Percentiles rank a stretch among this genome's conserved stretches.
These are phyloP conservation scores for Phlegmacium glaucopus DNA, from an alignment of 768 basidiomycete species.

Conservation along the genomic window DNA sequence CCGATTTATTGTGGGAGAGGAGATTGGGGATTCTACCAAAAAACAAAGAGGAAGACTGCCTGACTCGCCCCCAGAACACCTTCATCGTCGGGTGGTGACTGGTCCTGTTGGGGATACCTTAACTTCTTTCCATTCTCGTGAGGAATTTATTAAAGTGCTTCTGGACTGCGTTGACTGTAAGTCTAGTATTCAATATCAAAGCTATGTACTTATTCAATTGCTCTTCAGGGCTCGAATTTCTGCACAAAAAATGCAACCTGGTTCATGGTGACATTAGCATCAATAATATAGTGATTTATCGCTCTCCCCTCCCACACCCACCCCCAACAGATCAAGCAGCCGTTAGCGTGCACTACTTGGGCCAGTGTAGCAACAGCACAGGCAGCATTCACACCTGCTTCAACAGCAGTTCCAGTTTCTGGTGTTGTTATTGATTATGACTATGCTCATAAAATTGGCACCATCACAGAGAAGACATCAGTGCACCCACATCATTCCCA, in stretches of 20 bases:
- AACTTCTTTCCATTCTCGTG: conserved; percentile 6
- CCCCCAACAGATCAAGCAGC: neutral
- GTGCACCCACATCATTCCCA: conserved; percentile 3
- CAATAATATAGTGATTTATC: conserved; percentile 1
- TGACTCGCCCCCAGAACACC: neutral
- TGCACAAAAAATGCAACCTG: conserved; percentile 1
- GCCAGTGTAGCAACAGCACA: neutral
- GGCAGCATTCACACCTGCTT: neutral
- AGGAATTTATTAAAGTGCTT: conserved; percentile 8
- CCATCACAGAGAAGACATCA: conserved; percentile 7
- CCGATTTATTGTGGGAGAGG: neutral
- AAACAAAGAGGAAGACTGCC: neutral
- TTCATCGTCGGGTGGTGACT: conserved; percentile 9
- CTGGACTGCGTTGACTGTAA: conserved; percentile 3
- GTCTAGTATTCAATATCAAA: conserved; percentile 1
- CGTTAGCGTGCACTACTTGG: neutral
- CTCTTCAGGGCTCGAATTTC: conserved; percentile 4
- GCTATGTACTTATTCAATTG: neutral
- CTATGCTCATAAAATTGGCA: conserved; percentile 4
- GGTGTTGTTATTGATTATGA: conserved; percentile 9
- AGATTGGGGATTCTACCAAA: neutral
- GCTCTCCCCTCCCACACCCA: conserved; percentile 3
- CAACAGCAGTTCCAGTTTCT: conserved; percentile 4
- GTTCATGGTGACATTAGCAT: neutral
- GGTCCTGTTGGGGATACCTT: conserved; percentile 8